Percentiles rank a stretch among this genome's conserved stretches.
These are phyloP conservation scores for Penicillium mononematosum DNA, from an alignment of 495 filamentous ascomycete genomes.

Conservation along the genomic window DNA sequence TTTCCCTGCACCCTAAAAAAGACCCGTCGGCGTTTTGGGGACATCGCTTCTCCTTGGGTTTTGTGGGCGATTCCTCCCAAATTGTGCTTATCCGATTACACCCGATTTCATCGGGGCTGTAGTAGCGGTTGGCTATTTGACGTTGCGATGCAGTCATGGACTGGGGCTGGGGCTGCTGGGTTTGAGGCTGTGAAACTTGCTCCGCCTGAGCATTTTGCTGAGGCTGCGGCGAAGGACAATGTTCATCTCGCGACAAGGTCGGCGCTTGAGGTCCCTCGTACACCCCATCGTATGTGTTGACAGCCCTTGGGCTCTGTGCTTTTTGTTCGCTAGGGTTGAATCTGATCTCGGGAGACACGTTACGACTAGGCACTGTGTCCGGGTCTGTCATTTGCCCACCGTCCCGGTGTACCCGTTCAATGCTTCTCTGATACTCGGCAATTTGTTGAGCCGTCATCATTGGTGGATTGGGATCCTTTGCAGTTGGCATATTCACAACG, in stretches of 20 bases:
- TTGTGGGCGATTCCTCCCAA: conserved; percentile 37
- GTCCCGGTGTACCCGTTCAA: conserved; percentile 34
- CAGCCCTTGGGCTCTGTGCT: conserved; percentile 12
- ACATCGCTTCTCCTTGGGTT: conserved; percentile 24
- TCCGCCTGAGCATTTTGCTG: not conserved
- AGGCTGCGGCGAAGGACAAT: not conserved
- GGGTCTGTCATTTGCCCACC: conserved; percentile 35
- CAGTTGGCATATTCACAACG: conserved; percentile 49
- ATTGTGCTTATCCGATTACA: conserved; percentile 41
- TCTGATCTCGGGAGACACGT: conserved; percentile 29
- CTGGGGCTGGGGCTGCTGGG: conserved; percentile 7
- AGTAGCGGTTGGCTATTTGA: conserved; percentile 27
- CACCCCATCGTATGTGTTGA: conserved; percentile 27
- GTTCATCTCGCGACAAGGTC: conserved; percentile 5
- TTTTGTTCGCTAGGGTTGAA: not conserved
- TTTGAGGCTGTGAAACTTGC: not conserved
- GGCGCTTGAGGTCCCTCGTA: conserved; percentile 24
- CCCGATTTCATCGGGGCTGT: conserved; percentile 47
- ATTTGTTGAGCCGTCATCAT: conserved; percentile 43
- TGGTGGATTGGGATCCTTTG: conserved; percentile 45
- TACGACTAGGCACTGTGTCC: conserved; percentile 34
- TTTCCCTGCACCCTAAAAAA: conserved; percentile 51
- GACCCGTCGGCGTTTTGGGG: conserved; percentile 37
- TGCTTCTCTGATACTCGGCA: conserved; percentile 40
- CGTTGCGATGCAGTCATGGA: conserved; percentile 6